phyloP scores from a whole-genome alignment of 208 protist genomes.

The Leishmania tarentolae region DNA sequence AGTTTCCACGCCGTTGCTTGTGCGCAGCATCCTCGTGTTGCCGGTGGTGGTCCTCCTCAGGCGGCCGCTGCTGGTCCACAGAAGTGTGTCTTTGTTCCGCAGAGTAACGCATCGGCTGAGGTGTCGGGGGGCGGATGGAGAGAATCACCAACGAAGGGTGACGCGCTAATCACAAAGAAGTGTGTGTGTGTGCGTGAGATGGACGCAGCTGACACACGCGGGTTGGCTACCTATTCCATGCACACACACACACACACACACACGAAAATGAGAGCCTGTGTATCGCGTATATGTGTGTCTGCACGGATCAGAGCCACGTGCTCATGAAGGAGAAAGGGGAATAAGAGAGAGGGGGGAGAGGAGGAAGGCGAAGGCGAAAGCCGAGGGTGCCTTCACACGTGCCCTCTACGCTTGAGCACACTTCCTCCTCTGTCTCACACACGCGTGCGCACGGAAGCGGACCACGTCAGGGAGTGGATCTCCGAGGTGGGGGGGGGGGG shows the following conservation, averaged over 20 bases:
- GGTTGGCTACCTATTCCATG: background rate
- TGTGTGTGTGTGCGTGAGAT: background rate
- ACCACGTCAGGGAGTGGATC: too few species aligned
- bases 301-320: background rate
- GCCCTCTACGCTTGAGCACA: background rate
- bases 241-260: background rate
- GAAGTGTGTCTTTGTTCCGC: background rate
- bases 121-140: background rate
- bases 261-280: too few species aligned
- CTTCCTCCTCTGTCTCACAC: background rate
- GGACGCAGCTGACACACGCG: background rate
- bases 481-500: too few species aligned
- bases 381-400: background rate
- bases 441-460: background rate
- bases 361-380: background rate
- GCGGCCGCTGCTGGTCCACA: conserved; percentile 4
- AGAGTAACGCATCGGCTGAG: conserved; percentile 4
- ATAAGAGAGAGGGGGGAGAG: background rate
- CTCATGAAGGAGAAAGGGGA: background rate
- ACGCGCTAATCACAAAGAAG: too few species aligned
- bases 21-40: background rate
- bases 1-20: background rate
- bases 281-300: background rate
- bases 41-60: background rate
- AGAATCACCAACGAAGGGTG: too few species aligned